A percentile compares a stretch with the other conserved stretches of the same genome.
phyloP scores from a whole-genome alignment of 441 rosid species.

The Omphalea diandra region DNA sequence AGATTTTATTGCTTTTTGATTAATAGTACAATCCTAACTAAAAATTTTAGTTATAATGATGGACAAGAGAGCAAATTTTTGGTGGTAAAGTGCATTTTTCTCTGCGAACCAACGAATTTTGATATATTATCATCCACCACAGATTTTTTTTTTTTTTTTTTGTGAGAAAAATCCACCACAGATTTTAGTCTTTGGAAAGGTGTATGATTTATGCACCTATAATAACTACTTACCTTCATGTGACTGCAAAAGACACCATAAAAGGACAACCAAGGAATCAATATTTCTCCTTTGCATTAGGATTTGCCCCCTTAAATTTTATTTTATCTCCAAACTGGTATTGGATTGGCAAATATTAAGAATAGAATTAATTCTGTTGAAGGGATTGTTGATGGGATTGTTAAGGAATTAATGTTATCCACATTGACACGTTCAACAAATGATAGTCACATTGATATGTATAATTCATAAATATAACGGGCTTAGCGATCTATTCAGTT shows the following conservation, averaged over 20 bases:
- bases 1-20: neutral
- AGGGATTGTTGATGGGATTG: slow-evolving; percentile 24
- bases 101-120: neutral
- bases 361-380: slow-evolving; percentile 15
- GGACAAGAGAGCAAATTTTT: neutral
- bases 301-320: too few relatives aligned
- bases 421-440: slow-evolving; percentile 23
- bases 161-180: too few relatives aligned
- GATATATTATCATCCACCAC: too few relatives aligned
- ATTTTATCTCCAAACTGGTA: too few relatives aligned
- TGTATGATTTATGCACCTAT: neutral
- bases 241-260: slow-evolving; percentile 9
- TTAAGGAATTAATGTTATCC: slow-evolving; percentile 27
- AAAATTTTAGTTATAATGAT: neutral
- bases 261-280: slow-evolving; percentile 14
- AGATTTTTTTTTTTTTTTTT: too few relatives aligned
- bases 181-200: neutral
- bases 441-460: neutral
- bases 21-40: neutral
- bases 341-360: slow-evolving; percentile 3
- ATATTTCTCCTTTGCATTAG: neutral
- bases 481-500: slow-evolving; percentile 26
- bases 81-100: neutral
- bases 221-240: neutral
- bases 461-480: slow-evolving; percentile 1